These are phyloP conservation scores for Barnettozyma salicaria DNA, from an alignment of 805 yeast species.

Conservation along the genomic window DNA sequence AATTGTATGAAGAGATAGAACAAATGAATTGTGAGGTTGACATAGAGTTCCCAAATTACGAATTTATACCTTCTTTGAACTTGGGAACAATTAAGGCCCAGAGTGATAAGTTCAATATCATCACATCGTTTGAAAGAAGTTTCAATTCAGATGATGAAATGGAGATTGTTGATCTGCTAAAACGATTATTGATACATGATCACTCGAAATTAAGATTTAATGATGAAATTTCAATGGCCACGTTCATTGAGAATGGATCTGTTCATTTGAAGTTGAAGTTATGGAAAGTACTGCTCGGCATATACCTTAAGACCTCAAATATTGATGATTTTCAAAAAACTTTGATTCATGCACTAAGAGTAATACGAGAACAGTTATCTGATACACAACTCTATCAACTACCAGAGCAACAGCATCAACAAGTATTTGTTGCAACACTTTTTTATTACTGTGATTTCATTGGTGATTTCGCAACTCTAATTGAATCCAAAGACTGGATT, in stretches of 20 bases:
- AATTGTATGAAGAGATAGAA: constrained; percentile 20
- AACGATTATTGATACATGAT: constrained; percentile 34
- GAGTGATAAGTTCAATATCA: constrained; percentile 63
- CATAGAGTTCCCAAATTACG: constrained; percentile 51
- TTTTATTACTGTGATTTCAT: constrained; percentile 51
- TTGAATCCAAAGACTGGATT: constrained; percentile 33
- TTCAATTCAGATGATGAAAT: constrained; percentile 20
- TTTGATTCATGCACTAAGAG: constrained; percentile 43
- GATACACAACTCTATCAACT: constrained; percentile 23
- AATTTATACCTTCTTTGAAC: constrained; percentile 52
- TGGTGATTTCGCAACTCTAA: constrained; percentile 29
- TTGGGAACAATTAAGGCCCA: constrained; percentile 48
- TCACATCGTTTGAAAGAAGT: constrained; percentile 51
- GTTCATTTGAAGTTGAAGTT: constrained; percentile 61
- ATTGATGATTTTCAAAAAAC: constrained; percentile 39
- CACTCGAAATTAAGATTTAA: too few species aligned
- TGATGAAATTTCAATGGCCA: constrained; percentile 48
- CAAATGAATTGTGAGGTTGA: constrained; percentile 12
- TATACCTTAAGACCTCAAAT: constrained; percentile 35
- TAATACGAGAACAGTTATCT: constrained; percentile 35
- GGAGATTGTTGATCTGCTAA: constrained; percentile 34
- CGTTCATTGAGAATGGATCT: constrained; percentile 58
- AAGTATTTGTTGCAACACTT: constrained; percentile 41
- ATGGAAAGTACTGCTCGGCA: constrained; percentile 67
- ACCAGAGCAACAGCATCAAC: constrained; percentile 32